Evolutionary conservation across 495 filamentous ascomycete genomes (phyloP).

Genomic region (Xylaria curta): DNA sequence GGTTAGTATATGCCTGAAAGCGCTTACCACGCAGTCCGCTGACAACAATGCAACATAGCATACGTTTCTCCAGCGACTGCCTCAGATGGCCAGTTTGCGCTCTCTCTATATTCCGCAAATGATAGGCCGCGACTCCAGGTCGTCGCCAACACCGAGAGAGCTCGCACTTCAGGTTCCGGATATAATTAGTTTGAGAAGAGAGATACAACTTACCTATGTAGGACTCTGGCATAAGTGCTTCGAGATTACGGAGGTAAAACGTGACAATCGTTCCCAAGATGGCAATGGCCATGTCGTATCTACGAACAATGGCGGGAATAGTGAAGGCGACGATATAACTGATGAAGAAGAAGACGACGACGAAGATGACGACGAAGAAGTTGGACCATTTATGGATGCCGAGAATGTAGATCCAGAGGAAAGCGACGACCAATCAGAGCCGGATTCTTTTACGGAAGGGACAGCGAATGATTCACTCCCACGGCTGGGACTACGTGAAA

Average conservation of each 20-base stretch:
- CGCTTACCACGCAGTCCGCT: constrained; percentile 3
- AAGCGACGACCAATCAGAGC: constrained; percentile 64
- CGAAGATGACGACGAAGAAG: constrained; percentile 64
- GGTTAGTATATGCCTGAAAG: constrained; percentile 61
- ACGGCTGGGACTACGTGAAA: constrained; percentile 76
- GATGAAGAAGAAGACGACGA: constrained; percentile 64
- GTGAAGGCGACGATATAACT: constrained; percentile 55
- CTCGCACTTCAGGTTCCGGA: constrained; percentile 85
- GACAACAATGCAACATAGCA: constrained; percentile 61
- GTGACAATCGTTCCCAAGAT: constrained; percentile 47
- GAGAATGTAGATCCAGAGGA: constrained; percentile 50
- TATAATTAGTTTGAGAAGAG: constrained; percentile 83
- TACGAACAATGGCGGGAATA: constrained; percentile 50
- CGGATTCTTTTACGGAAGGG: constrained; percentile 56
- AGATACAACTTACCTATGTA: constrained; percentile 82
- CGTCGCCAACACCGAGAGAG: constrained; percentile 68
- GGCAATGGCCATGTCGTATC: constrained; percentile 41
- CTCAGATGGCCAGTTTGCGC: constrained; percentile 74
- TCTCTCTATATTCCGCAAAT: constrained; percentile 82
- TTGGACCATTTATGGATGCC: constrained; percentile 1
- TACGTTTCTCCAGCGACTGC: constrained; percentile 83
- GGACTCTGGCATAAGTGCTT: constrained; percentile 86
- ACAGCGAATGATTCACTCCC: constrained; percentile 54
- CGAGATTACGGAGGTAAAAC: constrained; percentile 77
- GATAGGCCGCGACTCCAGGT: constrained; percentile 46